Base-by-base conservation (phyloP, 352 stramenopile genomes). In the Lagenidium giganteum region DNA sequence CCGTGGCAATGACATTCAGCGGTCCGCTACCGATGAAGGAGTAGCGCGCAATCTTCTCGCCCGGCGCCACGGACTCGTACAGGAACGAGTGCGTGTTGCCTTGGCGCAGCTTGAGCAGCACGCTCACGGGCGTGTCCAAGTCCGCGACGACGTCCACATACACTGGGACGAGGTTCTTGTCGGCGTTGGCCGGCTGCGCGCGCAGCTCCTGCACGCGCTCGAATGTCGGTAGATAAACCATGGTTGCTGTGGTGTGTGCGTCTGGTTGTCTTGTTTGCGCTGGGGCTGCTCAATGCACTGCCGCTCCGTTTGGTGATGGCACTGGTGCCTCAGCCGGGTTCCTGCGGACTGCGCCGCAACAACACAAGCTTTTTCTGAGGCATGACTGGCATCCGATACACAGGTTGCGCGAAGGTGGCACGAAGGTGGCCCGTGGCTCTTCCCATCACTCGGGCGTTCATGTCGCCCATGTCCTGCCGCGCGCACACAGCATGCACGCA, bases 11-110 rank as follows among this genome's bases (percentile, higher is more conserved):
- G 8, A 91, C 68, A 51, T 93, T 90, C 28, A 92, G 60, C 25
- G 84, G 84, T 0, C 74, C 74, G 20, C 76, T 89, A 37, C 84
- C 84, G 51, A 95, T 93, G 65, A 95, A 93, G 54, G 80, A 93
- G 52, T 91, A 95, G 29, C 84, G 84, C 54, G 76, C 80, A 42
- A 93, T 91, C 49, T 88, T 85, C 56, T 95, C 84, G 40, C 82
- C 84, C 0, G 80, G 82, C 3, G 76, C 72, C 29, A 95, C 77
- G 14, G 77, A 92, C 44, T 95, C 84, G 40, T 94, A 80, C 31
- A 95, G 67, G 57, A 95, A 95, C 44, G 75, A 83, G 61, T 94
- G 73, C 61, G 67, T 77, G 57, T 89, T 64, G 47, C 66, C 67
- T 53, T 76, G 61, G 39, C 79, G 74, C 35, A 95, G 64, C 66